These are phyloP conservation scores for Globisporangium yorkense DNA, from an alignment of 352 stramenopile genomes.

Conservation along the genomic window DNA sequence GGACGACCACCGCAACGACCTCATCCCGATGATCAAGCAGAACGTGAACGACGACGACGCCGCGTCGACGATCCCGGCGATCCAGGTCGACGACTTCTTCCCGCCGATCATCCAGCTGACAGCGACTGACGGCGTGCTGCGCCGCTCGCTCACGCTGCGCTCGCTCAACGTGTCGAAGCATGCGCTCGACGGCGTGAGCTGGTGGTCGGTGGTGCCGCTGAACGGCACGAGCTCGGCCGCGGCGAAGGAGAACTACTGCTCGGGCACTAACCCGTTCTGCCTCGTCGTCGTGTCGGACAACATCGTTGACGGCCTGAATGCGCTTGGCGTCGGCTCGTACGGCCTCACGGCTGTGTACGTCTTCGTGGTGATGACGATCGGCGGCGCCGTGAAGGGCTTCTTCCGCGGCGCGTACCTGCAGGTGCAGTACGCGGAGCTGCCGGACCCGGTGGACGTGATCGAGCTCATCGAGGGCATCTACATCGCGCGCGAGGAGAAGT, in stretches of 20 bases:
- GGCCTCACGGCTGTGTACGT: slow-evolving; percentile 82
- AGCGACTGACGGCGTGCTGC: slow-evolving; percentile 47
- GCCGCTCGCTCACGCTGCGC: slow-evolving; percentile 45
- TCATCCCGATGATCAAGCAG: slow-evolving; percentile 77
- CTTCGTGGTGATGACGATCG: slow-evolving; percentile 85
- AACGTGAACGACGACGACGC: slow-evolving; percentile 22
- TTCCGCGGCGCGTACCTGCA: slow-evolving; percentile 76
- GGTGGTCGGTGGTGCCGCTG: slow-evolving; percentile 62
- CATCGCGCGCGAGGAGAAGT: slow-evolving; percentile 75
- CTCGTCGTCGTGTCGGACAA: slow-evolving; percentile 82
- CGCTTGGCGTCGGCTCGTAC: slow-evolving; percentile 79
- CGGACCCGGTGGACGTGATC: slow-evolving; percentile 75
- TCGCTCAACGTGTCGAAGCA: slow-evolving; percentile 61
- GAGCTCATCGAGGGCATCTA: slow-evolving; percentile 88
- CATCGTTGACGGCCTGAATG: slow-evolving; percentile 76
- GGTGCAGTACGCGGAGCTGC: slow-evolving; percentile 80
- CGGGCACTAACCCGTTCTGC: slow-evolving; percentile 50
- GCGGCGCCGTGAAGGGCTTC: slow-evolving; percentile 75
- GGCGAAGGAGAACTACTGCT: slow-evolving; percentile 38
- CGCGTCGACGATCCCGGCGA: slow-evolving; percentile 26
- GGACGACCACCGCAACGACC: slow-evolving; percentile 43
- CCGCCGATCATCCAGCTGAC: slow-evolving; percentile 71
- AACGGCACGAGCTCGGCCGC: slow-evolving; percentile 10
- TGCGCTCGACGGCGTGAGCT: slow-evolving; percentile 38
- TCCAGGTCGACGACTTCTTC: slow-evolving; percentile 46